Conservation (phyloP, 129 eudicot species). For the Lactuca saligna region DNA sequence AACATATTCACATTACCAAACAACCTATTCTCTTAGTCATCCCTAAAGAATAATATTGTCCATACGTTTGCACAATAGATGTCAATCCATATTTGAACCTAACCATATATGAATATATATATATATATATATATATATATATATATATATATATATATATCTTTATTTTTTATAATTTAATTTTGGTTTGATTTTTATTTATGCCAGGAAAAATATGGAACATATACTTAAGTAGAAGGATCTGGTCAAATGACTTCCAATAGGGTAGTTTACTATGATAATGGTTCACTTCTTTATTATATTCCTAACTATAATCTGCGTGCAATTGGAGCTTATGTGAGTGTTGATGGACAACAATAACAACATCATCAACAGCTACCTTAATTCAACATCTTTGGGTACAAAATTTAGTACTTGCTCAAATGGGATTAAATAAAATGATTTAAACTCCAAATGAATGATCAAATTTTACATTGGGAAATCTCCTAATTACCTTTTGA, state of each 20-base stretch:
- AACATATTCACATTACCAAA: no score
- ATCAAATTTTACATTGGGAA: constrained; percentile 28
- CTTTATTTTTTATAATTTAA: no score
- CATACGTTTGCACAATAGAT: no score
- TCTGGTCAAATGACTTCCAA: constrained; percentile 31
- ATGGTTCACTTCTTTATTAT: constrained; percentile 52
- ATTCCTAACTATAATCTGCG: constrained; percentile 58
- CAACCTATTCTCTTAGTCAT: no score
- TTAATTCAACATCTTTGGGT: constrained; percentile 30
- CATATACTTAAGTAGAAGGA: constrained; percentile 45
- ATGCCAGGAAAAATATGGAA: constrained; percentile 54
- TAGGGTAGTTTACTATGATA: constrained; percentile 47
- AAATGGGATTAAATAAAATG: constrained; percentile 48
- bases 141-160: not conserved
- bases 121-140: no score
- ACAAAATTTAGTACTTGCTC: constrained; percentile 37
- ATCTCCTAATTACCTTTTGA: constrained; percentile 33
- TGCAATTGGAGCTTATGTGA: constrained; percentile 40
- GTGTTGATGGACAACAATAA: constrained; percentile 49
- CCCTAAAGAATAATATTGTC: no score
- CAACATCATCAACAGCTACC: not conserved
- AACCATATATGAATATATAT: no score
- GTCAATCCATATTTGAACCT: no score
- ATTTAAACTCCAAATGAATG: constrained; percentile 39
- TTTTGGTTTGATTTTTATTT: not conserved